A percentile compares a stretch with the other conserved stretches of the same genome.
These are phyloP conservation scores for Xylariaceae sp. DNA, from an alignment of 2,329 filamentous ascomycete genomes.

Conservation along the genomic window DNA sequence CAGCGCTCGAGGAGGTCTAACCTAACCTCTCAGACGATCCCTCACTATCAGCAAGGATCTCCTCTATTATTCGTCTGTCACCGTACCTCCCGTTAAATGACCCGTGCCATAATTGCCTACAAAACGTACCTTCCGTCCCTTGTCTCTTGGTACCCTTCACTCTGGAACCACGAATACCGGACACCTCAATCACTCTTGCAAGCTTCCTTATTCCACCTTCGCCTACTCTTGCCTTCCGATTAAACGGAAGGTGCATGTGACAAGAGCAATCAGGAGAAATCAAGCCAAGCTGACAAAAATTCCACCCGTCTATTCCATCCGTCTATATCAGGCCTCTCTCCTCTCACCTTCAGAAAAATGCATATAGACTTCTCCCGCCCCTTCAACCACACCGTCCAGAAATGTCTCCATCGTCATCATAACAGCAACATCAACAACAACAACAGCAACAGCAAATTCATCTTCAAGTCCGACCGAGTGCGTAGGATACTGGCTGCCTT, in stretches of 20 bases:
- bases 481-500: slow-evolving; percentile 17
- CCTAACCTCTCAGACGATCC: background rate
- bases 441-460: background rate
- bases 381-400: slow-evolving; percentile 21
- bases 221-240: background rate
- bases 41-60: slow-evolving; percentile 11
- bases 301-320: background rate
- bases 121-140: background rate
- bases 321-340: background rate
- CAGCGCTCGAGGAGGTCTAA: background rate
- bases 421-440: too few relatives aligned
- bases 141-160: background rate
- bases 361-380: slow-evolving; percentile 20
- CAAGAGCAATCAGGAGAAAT: background rate
- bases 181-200: background rate
- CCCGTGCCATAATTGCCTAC: background rate
- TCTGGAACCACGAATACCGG: background rate
- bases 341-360: slow-evolving; percentile 18
- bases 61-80: background rate
- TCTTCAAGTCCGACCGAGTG: slow-evolving; percentile 18
- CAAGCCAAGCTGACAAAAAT: background rate
- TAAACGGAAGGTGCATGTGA: background rate
- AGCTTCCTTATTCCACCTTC: background rate
- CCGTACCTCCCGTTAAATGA: background rate
- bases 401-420: slow-evolving; percentile 22